phyloP scores from a whole-genome alignment of 2,329 filamentous ascomycete genomes.

The Dactylonectria macrodidyma region DNA sequence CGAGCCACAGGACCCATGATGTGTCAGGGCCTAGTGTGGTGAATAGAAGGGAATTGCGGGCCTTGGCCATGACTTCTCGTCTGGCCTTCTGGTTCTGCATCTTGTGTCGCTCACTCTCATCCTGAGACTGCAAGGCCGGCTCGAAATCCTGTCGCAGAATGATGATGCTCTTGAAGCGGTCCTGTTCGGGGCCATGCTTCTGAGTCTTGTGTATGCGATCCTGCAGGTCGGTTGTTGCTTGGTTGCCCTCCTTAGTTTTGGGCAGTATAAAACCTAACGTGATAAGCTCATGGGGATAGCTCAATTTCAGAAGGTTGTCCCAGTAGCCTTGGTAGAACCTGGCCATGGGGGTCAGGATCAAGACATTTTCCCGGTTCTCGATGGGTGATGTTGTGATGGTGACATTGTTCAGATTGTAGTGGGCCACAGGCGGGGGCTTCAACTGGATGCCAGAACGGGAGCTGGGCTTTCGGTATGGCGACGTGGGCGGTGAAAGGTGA shows the following conservation, averaged over 20 bases:
- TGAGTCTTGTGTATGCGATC: constrained; percentile 89
- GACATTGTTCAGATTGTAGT: constrained; percentile 96
- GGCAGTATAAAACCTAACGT: constrained; percentile 97
- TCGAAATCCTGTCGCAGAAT: constrained; percentile 98
- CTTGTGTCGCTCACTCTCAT: constrained; percentile 92
- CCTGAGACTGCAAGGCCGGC: constrained; percentile 82
- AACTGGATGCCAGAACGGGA: constrained; percentile 49
- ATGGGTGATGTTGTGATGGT: constrained; percentile 85
- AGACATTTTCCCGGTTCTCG: constrained; percentile 85
- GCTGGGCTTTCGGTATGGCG: constrained; percentile 59
- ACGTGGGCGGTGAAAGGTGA: constrained; percentile 60
- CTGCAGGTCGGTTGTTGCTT: constrained; percentile 86
- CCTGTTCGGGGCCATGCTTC: constrained; percentile 79
- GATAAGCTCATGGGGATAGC: constrained; percentile 94
- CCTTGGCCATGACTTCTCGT: constrained; percentile 91
- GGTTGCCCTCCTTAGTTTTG: constrained; percentile 92
- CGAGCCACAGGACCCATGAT: constrained; percentile 97
- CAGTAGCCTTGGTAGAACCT: constrained; percentile 96
- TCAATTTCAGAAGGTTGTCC: constrained; percentile 88
- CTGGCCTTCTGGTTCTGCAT: constrained; percentile 90
- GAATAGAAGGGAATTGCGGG: constrained; percentile 94
- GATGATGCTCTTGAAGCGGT: constrained; percentile 92
- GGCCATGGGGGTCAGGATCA: constrained; percentile 93
- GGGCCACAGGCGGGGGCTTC: constrained; percentile 85
- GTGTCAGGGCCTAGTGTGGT: constrained; percentile 92